These are phyloP conservation scores for Punica granatum DNA, from an alignment of 345 rosid genomes.

Conservation along the genomic window DNA sequence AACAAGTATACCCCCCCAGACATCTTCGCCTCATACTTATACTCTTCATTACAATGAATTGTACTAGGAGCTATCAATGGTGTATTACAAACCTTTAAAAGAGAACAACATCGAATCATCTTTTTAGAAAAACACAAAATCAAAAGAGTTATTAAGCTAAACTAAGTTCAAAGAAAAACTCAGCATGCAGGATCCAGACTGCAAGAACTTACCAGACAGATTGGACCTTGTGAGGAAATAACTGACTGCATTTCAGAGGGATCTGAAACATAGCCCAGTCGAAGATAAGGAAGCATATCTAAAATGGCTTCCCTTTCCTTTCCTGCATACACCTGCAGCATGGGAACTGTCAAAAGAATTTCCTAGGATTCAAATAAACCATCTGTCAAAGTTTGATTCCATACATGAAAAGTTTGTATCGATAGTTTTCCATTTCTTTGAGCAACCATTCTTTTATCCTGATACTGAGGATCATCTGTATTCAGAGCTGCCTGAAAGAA, in stretches of 20 bases:
- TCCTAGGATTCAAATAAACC: neutral
- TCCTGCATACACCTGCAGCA: slow-evolving; percentile 59
- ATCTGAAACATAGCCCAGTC: slow-evolving; percentile 87
- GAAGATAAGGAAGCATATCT: slow-evolving; percentile 86
- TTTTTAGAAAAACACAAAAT: neutral
- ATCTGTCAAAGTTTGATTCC: slow-evolving; percentile 7
- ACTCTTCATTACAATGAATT: no score
- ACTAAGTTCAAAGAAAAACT: neutral
- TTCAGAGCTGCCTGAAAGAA: slow-evolving; percentile 71
- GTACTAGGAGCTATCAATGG: no score
- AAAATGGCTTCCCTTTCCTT: slow-evolving; percentile 79
- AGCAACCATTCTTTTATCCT: slow-evolving; percentile 92
- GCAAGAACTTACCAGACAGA: slow-evolving; percentile 67
- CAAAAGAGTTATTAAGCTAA: neutral
- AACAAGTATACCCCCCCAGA: neutral
- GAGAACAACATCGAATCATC: no score
- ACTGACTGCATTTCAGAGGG: slow-evolving; percentile 88
- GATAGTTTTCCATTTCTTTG: slow-evolving; percentile 90
- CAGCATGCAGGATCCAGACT: neutral
- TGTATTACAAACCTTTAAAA: no score
- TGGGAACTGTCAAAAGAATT: neutral
- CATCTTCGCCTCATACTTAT: neutral
- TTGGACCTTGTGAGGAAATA: slow-evolving; percentile 93
- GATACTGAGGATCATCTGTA: slow-evolving; percentile 96
- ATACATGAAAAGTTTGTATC: slow-evolving; percentile 64